Conservation (phyloP, 345 rosid genomes). For the Theobroma cacao region DNA sequence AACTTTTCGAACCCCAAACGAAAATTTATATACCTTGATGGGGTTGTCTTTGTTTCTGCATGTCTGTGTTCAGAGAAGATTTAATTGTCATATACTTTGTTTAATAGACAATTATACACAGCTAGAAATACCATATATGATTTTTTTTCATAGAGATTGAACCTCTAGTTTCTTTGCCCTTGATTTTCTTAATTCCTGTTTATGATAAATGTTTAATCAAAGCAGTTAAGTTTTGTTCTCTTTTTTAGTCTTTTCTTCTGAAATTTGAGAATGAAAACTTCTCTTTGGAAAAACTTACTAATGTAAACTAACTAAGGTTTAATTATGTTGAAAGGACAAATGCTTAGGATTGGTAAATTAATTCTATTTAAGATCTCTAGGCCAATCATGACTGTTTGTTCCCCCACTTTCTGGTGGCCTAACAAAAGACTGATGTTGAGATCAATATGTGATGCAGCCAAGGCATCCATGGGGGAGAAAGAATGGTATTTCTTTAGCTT, state of each 20-base stretch:
- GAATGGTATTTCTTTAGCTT: constrained; percentile 92
- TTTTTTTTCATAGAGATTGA: not conserved
- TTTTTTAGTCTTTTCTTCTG: not conserved
- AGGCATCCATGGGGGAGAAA: constrained; percentile 98
- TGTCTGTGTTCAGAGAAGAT: not conserved
- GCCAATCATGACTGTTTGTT: not conserved
- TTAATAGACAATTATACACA: not conserved
- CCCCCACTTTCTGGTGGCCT: not conserved
- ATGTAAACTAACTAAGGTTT: not conserved
- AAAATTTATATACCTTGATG: not conserved
- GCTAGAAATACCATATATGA: not conserved
- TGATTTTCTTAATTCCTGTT: not conserved
- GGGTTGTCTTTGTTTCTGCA: not conserved
- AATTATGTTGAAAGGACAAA: not conserved
- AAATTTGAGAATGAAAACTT: not conserved
- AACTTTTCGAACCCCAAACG: not conserved
- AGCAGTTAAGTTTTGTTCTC: not conserved
- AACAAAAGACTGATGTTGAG: not conserved
- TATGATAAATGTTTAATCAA: not conserved
- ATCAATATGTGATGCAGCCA: constrained; percentile 35
- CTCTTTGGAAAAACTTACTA: not conserved
- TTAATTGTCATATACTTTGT: not conserved
- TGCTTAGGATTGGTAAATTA: not conserved
- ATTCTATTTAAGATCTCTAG: not conserved
- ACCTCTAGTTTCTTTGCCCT: not conserved